Base-by-base conservation (phyloP, 768 basidiomycete species). In the Cubamyces sp. region DNA sequence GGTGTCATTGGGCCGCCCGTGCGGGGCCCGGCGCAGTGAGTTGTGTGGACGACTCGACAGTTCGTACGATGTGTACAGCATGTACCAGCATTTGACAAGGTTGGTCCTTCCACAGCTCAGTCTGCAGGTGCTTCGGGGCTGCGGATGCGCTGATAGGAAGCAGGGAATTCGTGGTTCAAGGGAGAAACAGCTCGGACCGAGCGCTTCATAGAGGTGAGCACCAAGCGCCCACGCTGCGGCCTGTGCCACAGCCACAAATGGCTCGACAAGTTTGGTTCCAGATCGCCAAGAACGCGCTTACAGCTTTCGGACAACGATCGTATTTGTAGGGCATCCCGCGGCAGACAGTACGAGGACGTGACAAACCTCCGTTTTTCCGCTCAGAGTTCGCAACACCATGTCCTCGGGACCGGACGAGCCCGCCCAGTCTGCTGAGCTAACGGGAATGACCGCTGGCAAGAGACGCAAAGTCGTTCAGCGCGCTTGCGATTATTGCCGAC, bases 401-500 rank as follows among this genome's bases (percentile, higher is more conserved):
- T 56, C 54, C 4, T 46, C 54, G 34, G 34, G 34, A 21, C 45
- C 43, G 18, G 51, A 52, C 30, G 54, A 34, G 34, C 34, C 34
- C 9, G 9, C 34, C 11, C 34, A 34, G 34, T 11, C 34, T 34
- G 5, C 34, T 34, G 34, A 34, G 9, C 34, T 34, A 34, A 7
- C 34, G 34, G 34, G 9, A 34, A 11, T 9, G 34, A 11, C 34
- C 34, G 34, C 34, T 5, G 34, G 54, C 16, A 62, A 62, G 30
- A 49, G 34, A 16, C 61, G 61, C 40, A 62, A 62, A 19, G 48
- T 62, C 2, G 15, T 51, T 0, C 28, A 50, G 19, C 61, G 54
- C 9, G 61, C 61, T 7, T 62, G 61, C 54, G 61, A 56, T n/a
- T 56, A 50, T n/a, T 56, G 61, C n/a, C 54, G 54, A 18, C 54